Evolutionary conservation across 345 rosid genomes (phyloP).

Genomic region (Salix koriyanagi): DNA sequence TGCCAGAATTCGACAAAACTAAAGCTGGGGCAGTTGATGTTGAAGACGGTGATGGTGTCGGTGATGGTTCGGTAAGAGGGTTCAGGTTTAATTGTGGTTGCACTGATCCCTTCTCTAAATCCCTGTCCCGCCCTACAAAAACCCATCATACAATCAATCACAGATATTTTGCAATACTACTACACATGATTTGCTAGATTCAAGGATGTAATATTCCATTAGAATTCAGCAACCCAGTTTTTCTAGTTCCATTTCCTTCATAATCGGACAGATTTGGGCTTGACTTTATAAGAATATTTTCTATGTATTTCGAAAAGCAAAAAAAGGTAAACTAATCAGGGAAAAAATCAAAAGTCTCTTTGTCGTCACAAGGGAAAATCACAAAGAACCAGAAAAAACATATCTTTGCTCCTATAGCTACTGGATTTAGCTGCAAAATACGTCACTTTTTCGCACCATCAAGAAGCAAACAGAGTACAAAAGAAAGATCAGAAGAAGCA

Average conservation of each 20-base stretch:
- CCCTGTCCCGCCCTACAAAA: constrained; percentile 51
- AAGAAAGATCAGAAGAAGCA: background rate
- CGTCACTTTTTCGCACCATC: background rate
- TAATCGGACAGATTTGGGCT: background rate
- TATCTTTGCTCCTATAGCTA: background rate
- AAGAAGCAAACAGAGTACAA: background rate
- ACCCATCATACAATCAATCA: constrained; percentile 4
- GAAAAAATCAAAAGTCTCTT: background rate
- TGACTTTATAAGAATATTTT: background rate
- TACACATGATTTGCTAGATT: background rate
- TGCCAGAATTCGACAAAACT: constrained; percentile 72
- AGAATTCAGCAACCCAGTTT: background rate
- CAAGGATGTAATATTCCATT: background rate
- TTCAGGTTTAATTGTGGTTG: constrained; percentile 37
- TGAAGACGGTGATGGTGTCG: constrained; percentile 75
- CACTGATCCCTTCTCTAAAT: constrained; percentile 59
- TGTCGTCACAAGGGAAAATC: background rate
- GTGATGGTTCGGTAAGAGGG: constrained; percentile 46
- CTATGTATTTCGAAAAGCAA: background rate
- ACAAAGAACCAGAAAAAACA: background rate
- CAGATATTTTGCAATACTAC: background rate
- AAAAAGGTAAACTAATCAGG: background rate
- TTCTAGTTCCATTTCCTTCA: background rate
- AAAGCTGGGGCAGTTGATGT: constrained; percentile 76
- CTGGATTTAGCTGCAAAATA: background rate